Percentiles rank a stretch among this genome's conserved stretches.
Evolutionary conservation across 495 filamentous ascomycete genomes (phyloP).

Genomic region (Penicillium mononematosum): DNA sequence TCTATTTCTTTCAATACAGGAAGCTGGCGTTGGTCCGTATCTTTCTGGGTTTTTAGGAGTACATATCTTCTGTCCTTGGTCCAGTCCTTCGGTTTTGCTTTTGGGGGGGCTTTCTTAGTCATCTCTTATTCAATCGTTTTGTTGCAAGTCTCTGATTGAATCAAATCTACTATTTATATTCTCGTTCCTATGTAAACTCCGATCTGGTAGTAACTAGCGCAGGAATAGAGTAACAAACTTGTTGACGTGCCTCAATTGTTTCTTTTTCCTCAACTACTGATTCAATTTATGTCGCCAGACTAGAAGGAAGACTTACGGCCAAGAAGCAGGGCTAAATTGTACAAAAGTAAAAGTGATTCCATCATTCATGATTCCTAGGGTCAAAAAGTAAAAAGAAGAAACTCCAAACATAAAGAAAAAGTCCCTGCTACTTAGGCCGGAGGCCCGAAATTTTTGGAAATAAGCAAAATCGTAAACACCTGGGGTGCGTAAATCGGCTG

Average conservation of each 20-base stretch:
- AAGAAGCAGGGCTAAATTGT: neutral
- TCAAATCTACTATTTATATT: neutral
- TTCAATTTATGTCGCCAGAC: neutral
- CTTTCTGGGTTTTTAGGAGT: conserved; percentile 2
- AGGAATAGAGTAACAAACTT: neutral
- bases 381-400: conserved; percentile 12
- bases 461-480: conserved; percentile 19
- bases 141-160: neutral
- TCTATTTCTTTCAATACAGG: conserved; percentile 29
- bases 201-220: neutral
- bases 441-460: conserved; percentile 14
- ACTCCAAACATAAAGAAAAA: conserved; percentile 12
- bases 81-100: neutral
- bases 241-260: neutral
- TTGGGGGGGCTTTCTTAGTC: neutral
- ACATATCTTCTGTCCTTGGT: neutral
- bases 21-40: conserved; percentile 26
- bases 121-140: neutral
- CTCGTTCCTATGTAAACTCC: neutral
- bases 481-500: conserved; percentile 12
- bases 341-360: conserved; percentile 17
- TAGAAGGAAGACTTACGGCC: neutral
- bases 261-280: neutral
- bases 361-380: conserved; percentile 27
- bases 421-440: conserved; percentile 10